These are phyloP conservation scores for Gynostemma pentaphyllum DNA, from an alignment of 306 rosid species.

Conservation along the genomic window DNA sequence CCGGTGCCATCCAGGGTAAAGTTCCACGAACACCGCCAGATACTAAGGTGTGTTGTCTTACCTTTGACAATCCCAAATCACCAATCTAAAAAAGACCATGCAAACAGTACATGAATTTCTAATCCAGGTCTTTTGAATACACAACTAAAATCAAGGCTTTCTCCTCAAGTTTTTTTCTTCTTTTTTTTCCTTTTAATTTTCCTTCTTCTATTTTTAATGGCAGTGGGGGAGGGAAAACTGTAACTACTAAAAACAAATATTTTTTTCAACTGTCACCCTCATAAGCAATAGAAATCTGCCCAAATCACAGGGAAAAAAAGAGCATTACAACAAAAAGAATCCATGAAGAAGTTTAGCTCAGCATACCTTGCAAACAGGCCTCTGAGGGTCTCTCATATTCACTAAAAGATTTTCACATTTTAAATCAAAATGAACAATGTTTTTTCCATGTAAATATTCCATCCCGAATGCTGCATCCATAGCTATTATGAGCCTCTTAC, in stretches of 20 bases:
- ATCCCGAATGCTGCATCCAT: slow-evolving; percentile 99
- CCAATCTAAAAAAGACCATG: slow-evolving; percentile 58
- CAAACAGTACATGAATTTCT: slow-evolving; percentile 8
- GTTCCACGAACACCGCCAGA: slow-evolving; percentile 99
- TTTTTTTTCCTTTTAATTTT: background rate
- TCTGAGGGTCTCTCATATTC: slow-evolving; percentile 97
- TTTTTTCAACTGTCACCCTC: background rate
- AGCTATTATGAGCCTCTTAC: slow-evolving; percentile 91
- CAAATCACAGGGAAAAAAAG: background rate
- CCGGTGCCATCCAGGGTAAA: slow-evolving; percentile 99
- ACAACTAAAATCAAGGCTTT: background rate
- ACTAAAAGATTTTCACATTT: slow-evolving; percentile 94
- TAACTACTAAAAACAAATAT: background rate
- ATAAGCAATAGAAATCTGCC: background rate
- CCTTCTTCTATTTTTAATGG: background rate
- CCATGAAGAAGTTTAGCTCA: background rate
- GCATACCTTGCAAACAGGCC: slow-evolving; percentile 93
- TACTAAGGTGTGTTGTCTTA: slow-evolving; percentile 88
- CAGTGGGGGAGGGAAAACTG: background rate
- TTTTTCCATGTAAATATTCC: slow-evolving; percentile 96
- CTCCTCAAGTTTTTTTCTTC: background rate
- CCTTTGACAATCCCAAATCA: slow-evolving; percentile 97
- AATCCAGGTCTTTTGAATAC: background rate
- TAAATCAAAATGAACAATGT: slow-evolving; percentile 96
- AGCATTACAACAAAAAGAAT: background rate